Evolutionary conservation across 1,139 yeast genomes (phyloP).

Genomic region (Komagataea norvegica): DNA sequence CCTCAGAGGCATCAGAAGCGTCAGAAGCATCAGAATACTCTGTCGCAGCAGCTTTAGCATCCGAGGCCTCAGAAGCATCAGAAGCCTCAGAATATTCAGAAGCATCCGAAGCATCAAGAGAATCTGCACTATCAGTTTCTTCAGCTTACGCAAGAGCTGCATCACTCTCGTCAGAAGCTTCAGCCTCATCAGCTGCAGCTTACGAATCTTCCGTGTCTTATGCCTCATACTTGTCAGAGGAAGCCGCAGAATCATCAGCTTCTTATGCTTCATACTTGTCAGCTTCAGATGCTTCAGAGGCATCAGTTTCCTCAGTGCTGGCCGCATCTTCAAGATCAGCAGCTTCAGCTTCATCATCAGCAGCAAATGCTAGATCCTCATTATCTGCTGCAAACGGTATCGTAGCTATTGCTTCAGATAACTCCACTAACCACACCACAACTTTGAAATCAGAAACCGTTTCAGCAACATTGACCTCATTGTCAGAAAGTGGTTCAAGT

Average conservation of each 20-base stretch:
- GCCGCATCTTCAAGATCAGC: constrained; percentile 2
- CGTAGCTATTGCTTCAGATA: constrained; percentile 42
- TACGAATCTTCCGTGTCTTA: constrained; percentile 14
- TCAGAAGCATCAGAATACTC: constrained; percentile 11
- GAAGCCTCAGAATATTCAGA: constrained; percentile 7
- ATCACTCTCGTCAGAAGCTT: constrained; percentile 15
- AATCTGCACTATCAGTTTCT: constrained; percentile 22
- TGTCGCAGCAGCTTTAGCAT: constrained; percentile 19
- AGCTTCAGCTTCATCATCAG: constrained; percentile 7
- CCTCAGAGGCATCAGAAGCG: constrained; percentile 11
- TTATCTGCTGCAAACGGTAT: constrained; percentile 41
- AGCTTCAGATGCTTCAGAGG: neutral
- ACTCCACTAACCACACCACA: constrained; percentile 21
- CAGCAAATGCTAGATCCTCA: constrained; percentile 15
- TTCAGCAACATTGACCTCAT: constrained; percentile 22
- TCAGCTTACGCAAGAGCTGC: constrained; percentile 23
- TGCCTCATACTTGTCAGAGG: constrained; percentile 1
- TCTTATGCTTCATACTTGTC: constrained; percentile 3
- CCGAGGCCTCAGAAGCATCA: constrained; percentile 14
- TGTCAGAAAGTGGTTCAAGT: constrained; percentile 17
- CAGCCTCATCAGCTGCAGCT: constrained; percentile 13
- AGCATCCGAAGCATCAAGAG: constrained; percentile 13
- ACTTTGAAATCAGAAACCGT: constrained; percentile 24
- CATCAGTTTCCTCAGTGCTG: neutral
- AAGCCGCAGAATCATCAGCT: constrained; percentile 8